phyloP scores from a whole-genome alignment of 2,329 filamentous ascomycete species.

The Verticillium albo-atrum region DNA sequence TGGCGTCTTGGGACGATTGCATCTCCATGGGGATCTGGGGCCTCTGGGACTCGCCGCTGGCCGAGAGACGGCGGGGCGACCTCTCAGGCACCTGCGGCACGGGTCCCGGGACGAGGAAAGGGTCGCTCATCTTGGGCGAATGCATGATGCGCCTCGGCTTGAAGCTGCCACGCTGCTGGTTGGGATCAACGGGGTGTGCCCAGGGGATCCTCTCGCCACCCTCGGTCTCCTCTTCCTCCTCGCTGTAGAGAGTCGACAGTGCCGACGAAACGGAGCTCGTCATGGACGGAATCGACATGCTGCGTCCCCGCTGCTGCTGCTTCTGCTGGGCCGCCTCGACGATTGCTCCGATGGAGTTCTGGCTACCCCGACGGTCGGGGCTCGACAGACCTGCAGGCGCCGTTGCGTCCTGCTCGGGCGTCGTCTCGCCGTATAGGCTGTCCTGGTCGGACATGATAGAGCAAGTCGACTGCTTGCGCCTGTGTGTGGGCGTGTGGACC shows the following conservation, averaged over 20 bases:
- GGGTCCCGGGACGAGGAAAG: constrained; percentile 3
- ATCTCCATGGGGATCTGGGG: not conserved
- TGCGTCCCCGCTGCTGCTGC: constrained; percentile 7
- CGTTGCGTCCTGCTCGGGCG: constrained; percentile 24
- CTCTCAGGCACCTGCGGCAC: not conserved
- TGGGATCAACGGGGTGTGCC: not conserved
- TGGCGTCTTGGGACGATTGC: not conserved
- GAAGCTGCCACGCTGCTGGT: not conserved
- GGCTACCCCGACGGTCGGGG: constrained; percentile 29
- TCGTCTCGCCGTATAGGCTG: constrained; percentile 33
- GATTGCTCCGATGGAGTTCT: constrained; percentile 4
- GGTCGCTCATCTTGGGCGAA: constrained; percentile 9
- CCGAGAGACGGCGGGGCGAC: constrained; percentile 1
- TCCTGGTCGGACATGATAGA: constrained; percentile 22
- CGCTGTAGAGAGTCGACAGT: constrained; percentile 53
- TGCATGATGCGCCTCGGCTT: constrained; percentile 1
- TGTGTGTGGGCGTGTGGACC: not conserved
- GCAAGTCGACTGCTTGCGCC: constrained; percentile 5
- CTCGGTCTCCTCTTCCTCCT: constrained; percentile 36
- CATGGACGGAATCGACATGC: constrained; percentile 19
- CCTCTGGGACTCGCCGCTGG: not conserved
- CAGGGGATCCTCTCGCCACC: not conserved
- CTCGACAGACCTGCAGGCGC: constrained; percentile 34
- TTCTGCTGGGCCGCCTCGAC: constrained; percentile 15
- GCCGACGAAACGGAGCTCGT: constrained; percentile 46